Conservation (phyloP, 2,329 filamentous ascomycete species). For the Conoideocrella luteorostrata region DNA sequence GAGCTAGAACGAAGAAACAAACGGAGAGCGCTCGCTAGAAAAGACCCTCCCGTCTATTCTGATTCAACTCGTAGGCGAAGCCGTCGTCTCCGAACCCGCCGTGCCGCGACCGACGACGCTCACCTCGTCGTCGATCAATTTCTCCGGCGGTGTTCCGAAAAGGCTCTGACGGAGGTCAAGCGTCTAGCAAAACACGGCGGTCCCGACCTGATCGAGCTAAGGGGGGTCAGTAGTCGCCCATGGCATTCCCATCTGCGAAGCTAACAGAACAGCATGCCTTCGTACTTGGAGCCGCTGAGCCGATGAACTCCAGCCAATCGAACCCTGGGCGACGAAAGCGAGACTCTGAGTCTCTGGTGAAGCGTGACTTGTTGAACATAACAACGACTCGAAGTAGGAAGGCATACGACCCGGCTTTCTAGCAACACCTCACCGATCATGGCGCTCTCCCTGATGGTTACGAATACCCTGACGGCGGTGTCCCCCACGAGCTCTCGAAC, state of each 20-base stretch:
- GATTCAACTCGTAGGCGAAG: neutral
- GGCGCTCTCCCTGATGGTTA: conserved; percentile 13
- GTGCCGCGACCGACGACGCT: neutral
- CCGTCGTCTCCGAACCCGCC: neutral
- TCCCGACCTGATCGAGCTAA: neutral
- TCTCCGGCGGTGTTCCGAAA: no score
- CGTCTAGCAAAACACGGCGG: neutral
- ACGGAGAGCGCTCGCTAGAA: no score
- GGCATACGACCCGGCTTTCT: conserved; percentile 15
- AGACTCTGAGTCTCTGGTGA: no score
- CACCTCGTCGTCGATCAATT: no score
- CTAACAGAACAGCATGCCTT: neutral
- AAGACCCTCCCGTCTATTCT: no score
- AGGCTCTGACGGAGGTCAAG: neutral
- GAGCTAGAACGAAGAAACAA: neutral
- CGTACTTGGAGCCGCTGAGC: neutral
- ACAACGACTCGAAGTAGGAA: conserved; percentile 13
- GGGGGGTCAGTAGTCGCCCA: neutral
- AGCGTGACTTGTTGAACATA: no score
- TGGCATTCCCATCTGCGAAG: neutral
- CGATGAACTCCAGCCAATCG: neutral
- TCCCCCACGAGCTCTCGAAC: conserved; percentile 12
- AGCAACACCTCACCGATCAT: conserved; percentile 16
- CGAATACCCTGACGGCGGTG: conserved; percentile 11
- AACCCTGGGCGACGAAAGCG: no score